These are phyloP conservation scores for Schizophyllum commune DNA, from an alignment of 1,284 basidiomycete species.

Conservation along the genomic window DNA sequence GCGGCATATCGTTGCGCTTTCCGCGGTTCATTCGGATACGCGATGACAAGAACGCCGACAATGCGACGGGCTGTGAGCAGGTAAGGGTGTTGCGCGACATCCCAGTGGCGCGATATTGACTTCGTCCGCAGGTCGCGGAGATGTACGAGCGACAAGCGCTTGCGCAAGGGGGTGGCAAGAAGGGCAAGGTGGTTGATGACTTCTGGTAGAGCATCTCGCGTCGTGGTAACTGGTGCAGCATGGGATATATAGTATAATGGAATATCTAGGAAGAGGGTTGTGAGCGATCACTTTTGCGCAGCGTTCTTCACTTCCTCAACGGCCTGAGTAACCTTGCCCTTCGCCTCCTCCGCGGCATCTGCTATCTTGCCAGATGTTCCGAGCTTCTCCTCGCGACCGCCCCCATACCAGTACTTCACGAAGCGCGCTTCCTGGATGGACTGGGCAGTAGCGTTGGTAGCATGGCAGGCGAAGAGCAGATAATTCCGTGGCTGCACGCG, in stretches of 20 bases:
- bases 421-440: slow-evolving; percentile 78
- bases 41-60: slow-evolving; percentile 90
- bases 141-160: slow-evolving; percentile 91
- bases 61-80: slow-evolving; percentile 90
- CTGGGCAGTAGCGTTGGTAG: slow-evolving; percentile 86
- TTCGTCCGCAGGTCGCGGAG: slow-evolving; percentile 69
- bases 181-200: slow-evolving; percentile 69
- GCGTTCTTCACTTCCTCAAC: slow-evolving; percentile 27
- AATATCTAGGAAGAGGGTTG: slow-evolving; percentile 1
- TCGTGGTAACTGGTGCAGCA: not conserved
- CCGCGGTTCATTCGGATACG: slow-evolving; percentile 89
- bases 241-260: slow-evolving; percentile 13
- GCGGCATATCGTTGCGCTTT: slow-evolving; percentile 93
- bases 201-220: slow-evolving; percentile 62
- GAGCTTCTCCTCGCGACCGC: slow-evolving; percentile 65
- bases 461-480: slow-evolving; percentile 88
- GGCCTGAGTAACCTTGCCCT: slow-evolving; percentile 44
- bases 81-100: slow-evolving; percentile 28
- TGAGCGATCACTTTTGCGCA: too few species aligned
- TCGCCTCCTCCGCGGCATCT: slow-evolving; percentile 21
- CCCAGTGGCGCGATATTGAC: slow-evolving; percentile 14
- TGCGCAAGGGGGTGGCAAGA: slow-evolving; percentile 65
- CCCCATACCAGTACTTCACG: slow-evolving; percentile 82
- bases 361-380: slow-evolving; percentile 22
- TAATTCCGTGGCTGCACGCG: slow-evolving; percentile 92